phyloP scores from a whole-genome alignment of 2,329 filamentous ascomycete species.

The Aspergillus sp. region DNA sequence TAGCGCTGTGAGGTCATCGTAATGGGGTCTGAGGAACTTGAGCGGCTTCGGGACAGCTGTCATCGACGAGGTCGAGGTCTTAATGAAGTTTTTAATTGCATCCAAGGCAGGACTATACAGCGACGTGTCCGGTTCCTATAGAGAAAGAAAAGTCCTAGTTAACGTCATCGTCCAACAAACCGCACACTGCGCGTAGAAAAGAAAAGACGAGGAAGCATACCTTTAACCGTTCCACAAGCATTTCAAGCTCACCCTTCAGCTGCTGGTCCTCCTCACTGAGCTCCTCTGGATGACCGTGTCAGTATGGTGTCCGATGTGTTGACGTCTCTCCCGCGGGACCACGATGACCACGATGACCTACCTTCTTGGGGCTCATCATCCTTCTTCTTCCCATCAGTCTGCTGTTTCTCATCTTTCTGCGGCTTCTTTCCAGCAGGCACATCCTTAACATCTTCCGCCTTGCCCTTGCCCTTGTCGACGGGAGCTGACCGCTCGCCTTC shows the following conservation, averaged over 20 bases:
- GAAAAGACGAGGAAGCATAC: constrained; percentile 42
- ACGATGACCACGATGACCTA: constrained; percentile 44
- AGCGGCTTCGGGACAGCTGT: constrained; percentile 96
- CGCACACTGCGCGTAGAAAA: constrained; percentile 13
- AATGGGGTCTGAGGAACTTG: constrained; percentile 96
- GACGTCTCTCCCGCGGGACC: background rate
- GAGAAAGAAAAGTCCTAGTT: constrained; percentile 10
- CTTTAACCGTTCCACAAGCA: constrained; percentile 92
- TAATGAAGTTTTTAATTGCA: constrained; percentile 97
- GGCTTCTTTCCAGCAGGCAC: constrained; percentile 47
- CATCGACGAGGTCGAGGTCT: constrained; percentile 99
- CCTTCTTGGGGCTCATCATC: constrained; percentile 61
- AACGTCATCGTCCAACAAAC: constrained; percentile 19
- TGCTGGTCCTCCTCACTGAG: constrained; percentile 97
- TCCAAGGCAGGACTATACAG: constrained; percentile 91
- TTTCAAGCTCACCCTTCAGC: constrained; percentile 94
- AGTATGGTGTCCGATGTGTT: constrained; percentile 11
- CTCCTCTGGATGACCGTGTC: constrained; percentile 60
- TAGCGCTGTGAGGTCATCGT: constrained; percentile 76
- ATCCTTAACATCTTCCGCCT: constrained; percentile 65
- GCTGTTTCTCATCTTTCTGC: constrained; percentile 62
- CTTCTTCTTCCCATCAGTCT: constrained; percentile 65
- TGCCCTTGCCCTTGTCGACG: constrained; percentile 93
- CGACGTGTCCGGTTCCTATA: constrained; percentile 72
- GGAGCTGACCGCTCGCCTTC: constrained; percentile 79